Conservation (phyloP, 345 rosid species). For the Aegle marmelos region DNA sequence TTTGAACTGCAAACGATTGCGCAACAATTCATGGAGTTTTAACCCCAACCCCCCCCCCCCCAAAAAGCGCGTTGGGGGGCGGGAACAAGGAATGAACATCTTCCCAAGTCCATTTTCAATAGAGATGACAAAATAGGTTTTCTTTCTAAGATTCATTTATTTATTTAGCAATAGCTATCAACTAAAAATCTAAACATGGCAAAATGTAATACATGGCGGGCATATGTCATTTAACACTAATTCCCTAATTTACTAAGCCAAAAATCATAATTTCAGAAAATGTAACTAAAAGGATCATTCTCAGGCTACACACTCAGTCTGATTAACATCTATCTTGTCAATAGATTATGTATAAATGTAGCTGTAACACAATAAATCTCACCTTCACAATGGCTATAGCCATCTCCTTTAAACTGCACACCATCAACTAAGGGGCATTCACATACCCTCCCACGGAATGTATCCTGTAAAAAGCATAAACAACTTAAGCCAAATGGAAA, state of each 20-base stretch:
- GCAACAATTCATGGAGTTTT: not conserved
- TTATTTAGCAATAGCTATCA: not conserved
- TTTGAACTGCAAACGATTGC: not conserved
- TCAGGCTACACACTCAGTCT: not conserved
- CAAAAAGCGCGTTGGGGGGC: too few species aligned
- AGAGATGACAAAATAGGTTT: not conserved
- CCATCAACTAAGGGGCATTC: conserved; percentile 93
- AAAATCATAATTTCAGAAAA: not conserved
- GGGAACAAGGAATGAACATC: not conserved
- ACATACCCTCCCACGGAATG: conserved; percentile 94
- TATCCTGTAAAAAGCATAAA: conserved; percentile 55
- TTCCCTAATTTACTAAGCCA: not conserved
- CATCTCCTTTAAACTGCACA: conserved; percentile 95
- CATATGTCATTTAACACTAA: not conserved
- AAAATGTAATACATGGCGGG: not conserved
- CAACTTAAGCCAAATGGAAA: not conserved
- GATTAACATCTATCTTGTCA: not conserved
- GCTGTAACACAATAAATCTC: conserved; percentile 11
- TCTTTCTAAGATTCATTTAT: not conserved
- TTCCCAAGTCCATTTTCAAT: not conserved
- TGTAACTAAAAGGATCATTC: not conserved
- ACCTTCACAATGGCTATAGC: conserved; percentile 95
- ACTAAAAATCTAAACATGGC: not conserved
- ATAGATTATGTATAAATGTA: not conserved
- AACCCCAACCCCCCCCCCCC: too few species aligned